Evolutionary conservation across 2,329 filamentous ascomycete genomes (phyloP).

Genomic region (Rhinocladiella mackenziei): DNA sequence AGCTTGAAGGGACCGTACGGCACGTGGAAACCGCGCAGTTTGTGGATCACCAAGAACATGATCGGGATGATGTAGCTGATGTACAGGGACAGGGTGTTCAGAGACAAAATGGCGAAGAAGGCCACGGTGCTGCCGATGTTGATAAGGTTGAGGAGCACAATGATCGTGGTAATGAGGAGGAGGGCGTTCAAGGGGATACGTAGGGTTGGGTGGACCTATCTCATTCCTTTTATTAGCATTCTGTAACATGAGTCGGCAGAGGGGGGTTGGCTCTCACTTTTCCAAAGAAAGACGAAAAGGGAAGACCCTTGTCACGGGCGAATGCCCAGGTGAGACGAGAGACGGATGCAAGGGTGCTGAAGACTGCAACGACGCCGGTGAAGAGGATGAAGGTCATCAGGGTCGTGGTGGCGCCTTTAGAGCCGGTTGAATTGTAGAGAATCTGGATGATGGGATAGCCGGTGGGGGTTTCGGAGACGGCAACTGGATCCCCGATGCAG

Average conservation of each 20-base stretch:
- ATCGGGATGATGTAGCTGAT: conserved; percentile 47
- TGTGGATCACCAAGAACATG: conserved; percentile 41
- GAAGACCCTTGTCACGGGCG: conserved; percentile 48
- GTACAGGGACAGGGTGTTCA: conserved; percentile 40
- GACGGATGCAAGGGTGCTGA: conserved; percentile 50
- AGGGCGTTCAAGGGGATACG: conserved; percentile 11
- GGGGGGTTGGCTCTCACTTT: conserved; percentile 1
- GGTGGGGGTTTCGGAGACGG: conserved; percentile 36
- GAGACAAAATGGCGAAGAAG: conserved; percentile 28
- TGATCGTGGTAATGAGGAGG: conserved; percentile 16
- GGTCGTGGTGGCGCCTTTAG: conserved; percentile 42
- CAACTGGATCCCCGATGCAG: conserved; percentile 27
- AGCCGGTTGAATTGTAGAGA: conserved; percentile 43
- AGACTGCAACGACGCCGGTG: conserved; percentile 45
- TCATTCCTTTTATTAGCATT: conserved; percentile 1
- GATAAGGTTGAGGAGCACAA: conserved; percentile 23
- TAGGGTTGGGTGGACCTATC: conserved; percentile 37
- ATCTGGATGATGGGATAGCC: conserved; percentile 46
- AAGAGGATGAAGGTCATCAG: conserved; percentile 46
- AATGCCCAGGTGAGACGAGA: conserved; percentile 52
- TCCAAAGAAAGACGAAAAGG: conserved; percentile 39
- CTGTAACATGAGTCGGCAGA: background rate
- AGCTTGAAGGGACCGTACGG: conserved; percentile 31
- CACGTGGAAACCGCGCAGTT: conserved; percentile 24
- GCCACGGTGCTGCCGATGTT: conserved; percentile 27